A percentile compares a stretch with the other conserved stretches of the same genome.
Evolutionary conservation across 2,329 filamentous ascomycete genomes (phyloP).

Genomic region (Cladophialophora immunda): DNA sequence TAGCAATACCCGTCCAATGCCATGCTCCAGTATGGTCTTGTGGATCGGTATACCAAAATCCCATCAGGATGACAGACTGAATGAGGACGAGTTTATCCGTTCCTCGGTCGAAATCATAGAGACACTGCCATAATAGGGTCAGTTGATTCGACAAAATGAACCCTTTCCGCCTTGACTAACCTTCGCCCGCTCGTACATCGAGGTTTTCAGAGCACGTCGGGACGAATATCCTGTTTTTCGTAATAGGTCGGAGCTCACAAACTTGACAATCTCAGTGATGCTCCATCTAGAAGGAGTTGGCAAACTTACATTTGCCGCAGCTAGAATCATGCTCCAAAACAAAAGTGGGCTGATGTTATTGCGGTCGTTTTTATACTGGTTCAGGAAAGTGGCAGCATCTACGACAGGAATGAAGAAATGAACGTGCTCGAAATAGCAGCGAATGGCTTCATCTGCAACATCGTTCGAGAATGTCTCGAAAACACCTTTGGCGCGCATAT

Average conservation of each 20-base stretch:
- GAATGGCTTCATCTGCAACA: conserved; percentile 4
- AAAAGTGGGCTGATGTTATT: conserved; percentile 30
- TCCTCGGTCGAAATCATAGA: conserved; percentile 39
- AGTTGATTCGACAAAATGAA: background rate
- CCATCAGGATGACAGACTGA: conserved; percentile 53
- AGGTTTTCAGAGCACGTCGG: background rate
- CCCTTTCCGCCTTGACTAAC: background rate
- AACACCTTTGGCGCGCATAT: background rate
- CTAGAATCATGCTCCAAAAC: background rate
- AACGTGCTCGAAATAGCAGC: conserved; percentile 8
- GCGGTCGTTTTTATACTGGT: background rate
- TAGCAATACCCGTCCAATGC: conserved; percentile 57
- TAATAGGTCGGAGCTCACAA: background rate
- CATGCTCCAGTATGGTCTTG: conserved; percentile 54
- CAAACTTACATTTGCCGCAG: background rate
- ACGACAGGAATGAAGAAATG: conserved; percentile 10
- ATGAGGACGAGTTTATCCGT: conserved; percentile 51
- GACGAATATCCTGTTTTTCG: background rate
- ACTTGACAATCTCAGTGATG: background rate
- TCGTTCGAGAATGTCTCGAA: background rate
- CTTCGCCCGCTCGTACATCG: background rate
- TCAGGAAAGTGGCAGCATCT: conserved; percentile 7
- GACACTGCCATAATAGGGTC: conserved; percentile 39
- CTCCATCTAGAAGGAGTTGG: background rate
- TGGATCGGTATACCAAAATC: conserved; percentile 53